These are phyloP conservation scores for Epichloe scottii DNA, from an alignment of 2,329 filamentous ascomycete species.

Conservation along the genomic window DNA sequence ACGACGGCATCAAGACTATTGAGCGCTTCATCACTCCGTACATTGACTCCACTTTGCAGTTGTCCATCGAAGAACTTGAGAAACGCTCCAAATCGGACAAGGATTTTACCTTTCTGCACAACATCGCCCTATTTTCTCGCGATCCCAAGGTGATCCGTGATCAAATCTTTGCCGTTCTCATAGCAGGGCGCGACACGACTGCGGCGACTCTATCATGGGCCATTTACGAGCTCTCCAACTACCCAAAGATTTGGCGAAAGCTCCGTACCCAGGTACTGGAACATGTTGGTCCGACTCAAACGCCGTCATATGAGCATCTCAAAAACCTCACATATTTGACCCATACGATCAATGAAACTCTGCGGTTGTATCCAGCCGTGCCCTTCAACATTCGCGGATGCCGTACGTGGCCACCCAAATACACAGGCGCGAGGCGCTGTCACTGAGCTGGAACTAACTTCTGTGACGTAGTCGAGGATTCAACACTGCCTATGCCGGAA, in stretches of 20 bases:
- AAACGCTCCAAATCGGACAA: slow-evolving; percentile 56
- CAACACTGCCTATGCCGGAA: slow-evolving; percentile 53
- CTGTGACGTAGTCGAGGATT: slow-evolving; percentile 47
- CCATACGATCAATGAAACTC: slow-evolving; percentile 61
- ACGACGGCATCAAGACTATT: slow-evolving; percentile 51
- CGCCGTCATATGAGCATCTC: slow-evolving; percentile 64
- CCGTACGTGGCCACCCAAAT: too few species aligned
- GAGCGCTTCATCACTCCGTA: slow-evolving; percentile 66
- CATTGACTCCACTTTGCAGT: slow-evolving; percentile 58
- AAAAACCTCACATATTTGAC: slow-evolving; percentile 79
- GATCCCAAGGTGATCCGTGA: slow-evolving; percentile 63
- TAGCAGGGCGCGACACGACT: slow-evolving; percentile 82
- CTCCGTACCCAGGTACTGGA: slow-evolving; percentile 60
- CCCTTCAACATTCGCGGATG: slow-evolving; percentile 52
- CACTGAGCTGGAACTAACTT: too few species aligned
- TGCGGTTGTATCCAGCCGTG: slow-evolving; percentile 66
- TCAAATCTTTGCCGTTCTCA: slow-evolving; percentile 69
- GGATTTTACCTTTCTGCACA: slow-evolving; percentile 76
- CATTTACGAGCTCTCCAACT: slow-evolving; percentile 66
- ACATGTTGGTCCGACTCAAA: slow-evolving; percentile 47
- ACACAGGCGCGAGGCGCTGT: too few species aligned
- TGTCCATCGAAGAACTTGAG: slow-evolving; percentile 57
- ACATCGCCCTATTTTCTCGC: slow-evolving; percentile 68
- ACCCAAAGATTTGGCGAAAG: slow-evolving; percentile 53
- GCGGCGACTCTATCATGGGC: slow-evolving; percentile 70